These are phyloP conservation scores for Pinus taeda DNA, from an alignment of 75 land plant genomes.

Conservation along the genomic window DNA sequence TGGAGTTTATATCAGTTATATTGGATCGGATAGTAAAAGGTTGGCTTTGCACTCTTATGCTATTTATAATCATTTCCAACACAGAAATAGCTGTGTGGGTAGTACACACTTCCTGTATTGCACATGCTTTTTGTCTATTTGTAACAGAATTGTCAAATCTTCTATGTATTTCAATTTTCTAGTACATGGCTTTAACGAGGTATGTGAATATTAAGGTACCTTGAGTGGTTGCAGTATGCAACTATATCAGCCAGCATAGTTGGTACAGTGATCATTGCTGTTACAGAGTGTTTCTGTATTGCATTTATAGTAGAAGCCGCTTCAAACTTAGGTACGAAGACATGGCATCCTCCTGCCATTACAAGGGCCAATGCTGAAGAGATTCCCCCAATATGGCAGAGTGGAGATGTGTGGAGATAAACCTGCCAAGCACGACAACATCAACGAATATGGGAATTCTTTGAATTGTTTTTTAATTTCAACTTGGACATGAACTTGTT, in stretches of 20 bases:
- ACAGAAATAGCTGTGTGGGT: neutral
- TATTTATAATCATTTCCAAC: neutral
- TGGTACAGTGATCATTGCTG: slow-evolving; percentile 92
- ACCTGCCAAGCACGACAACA: slow-evolving; percentile 36
- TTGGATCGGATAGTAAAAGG: too few species aligned
- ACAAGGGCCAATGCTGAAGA: slow-evolving; percentile 86
- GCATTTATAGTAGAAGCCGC: slow-evolving; percentile 40
- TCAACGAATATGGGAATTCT: neutral
- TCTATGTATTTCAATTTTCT: neutral
- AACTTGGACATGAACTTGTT: neutral
- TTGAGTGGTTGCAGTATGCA: slow-evolving; percentile 11
- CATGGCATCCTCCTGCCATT: slow-evolving; percentile 80
- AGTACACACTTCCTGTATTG: neutral
- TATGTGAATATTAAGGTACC: neutral
- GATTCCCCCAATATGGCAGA: slow-evolving; percentile 97
- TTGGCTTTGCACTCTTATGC: neutral
- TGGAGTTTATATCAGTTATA: too few species aligned
- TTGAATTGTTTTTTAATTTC: neutral
- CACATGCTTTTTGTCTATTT: neutral
- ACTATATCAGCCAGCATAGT: slow-evolving; percentile 85
- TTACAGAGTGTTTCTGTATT: slow-evolving; percentile 54
- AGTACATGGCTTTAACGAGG: neutral
- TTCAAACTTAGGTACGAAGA: slow-evolving; percentile 82
- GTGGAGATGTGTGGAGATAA: slow-evolving; percentile 89
- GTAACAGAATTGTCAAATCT: neutral